Evolutionary conservation across 1,284 basidiomycete species (phyloP).

Genomic region (Leucoagaricus sp.): DNA sequence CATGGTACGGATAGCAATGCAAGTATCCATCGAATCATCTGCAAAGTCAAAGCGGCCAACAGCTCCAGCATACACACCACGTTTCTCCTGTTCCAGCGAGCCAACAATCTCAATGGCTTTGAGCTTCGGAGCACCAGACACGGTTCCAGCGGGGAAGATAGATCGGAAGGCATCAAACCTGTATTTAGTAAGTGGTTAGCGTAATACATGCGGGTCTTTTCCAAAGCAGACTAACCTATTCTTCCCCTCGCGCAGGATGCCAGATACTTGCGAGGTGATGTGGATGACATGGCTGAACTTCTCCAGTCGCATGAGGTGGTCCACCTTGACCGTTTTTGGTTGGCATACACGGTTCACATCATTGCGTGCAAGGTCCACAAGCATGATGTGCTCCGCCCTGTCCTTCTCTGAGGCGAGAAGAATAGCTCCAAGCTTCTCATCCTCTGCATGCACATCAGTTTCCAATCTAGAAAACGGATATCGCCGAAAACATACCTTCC

Average conservation of each 20-base stretch:
- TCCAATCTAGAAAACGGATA: conserved; percentile 12
- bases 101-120: conserved; percentile 96
- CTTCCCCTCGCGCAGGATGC: conserved; percentile 80
- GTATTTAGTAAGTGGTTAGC: background rate
- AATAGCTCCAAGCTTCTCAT: conserved; percentile 74
- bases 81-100: conserved; percentile 84
- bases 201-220: background rate
- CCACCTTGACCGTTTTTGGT: conserved; percentile 94
- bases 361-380: conserved; percentile 98
- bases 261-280: conserved; percentile 94
- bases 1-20: conserved; percentile 99
- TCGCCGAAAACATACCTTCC: conserved; percentile 60
- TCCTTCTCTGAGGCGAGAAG: conserved; percentile 91
- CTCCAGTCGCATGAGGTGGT: conserved; percentile 92
- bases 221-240: conserved; percentile 57
- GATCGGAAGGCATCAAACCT: conserved; percentile 99
- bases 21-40: conserved; percentile 94
- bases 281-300: conserved; percentile 99
- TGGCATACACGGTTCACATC: conserved; percentile 98
- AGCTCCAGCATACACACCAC: conserved; percentile 97
- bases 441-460: conserved; percentile 61
- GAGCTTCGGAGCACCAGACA: conserved; percentile 99
- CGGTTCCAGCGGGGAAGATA: conserved; percentile 98
- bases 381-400: conserved; percentile 98
- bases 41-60: conserved; percentile 98